A percentile compares a stretch with the other conserved stretches of the same genome.
Conservation (phyloP, 805 yeast species). For the Nakazawaea holstii region DNA sequence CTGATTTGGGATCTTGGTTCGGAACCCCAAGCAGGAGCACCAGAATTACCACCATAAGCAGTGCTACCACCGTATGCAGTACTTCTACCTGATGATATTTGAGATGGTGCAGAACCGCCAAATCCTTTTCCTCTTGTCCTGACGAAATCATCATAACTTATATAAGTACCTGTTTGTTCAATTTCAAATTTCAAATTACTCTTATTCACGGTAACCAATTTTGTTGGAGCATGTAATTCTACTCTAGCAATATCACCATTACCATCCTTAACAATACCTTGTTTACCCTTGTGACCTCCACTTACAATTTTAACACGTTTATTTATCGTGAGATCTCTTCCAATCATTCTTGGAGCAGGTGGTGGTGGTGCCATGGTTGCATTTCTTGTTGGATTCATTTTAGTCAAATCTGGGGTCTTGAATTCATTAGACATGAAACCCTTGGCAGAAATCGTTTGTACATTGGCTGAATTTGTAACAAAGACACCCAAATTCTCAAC, state of each 20-base stretch:
- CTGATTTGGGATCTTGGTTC: conserved; percentile 19
- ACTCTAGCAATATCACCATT: conserved; percentile 89
- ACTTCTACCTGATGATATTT: conserved; percentile 21
- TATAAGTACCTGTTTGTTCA: conserved; percentile 60
- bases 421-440: conserved; percentile 56
- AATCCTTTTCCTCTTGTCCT: conserved; percentile 34
- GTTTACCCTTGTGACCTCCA: conserved; percentile 93
- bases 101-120: conserved; percentile 12
- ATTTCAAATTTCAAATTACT: conserved; percentile 65
- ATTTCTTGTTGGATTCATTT: conserved; percentile 78
- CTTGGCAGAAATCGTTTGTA: conserved; percentile 80
- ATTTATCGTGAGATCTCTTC: conserved; percentile 77
- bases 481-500: conserved; percentile 89
- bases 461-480: conserved; percentile 69
- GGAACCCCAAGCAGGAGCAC: conserved; percentile 44
- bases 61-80: conserved; percentile 16
- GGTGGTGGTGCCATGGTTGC: conserved; percentile 54
- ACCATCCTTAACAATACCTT: conserved; percentile 90
- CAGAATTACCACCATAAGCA: conserved; percentile 24
- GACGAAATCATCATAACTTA: conserved; percentile 76
- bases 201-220: conserved; percentile 80
- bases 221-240: conserved; percentile 89
- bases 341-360: conserved; percentile 48
- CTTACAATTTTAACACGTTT: conserved; percentile 81
- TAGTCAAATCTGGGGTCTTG: conserved; percentile 60